phyloP scores from a whole-genome alignment of 352 stramenopile species.

The Nothophytophthora sp. region DNA sequence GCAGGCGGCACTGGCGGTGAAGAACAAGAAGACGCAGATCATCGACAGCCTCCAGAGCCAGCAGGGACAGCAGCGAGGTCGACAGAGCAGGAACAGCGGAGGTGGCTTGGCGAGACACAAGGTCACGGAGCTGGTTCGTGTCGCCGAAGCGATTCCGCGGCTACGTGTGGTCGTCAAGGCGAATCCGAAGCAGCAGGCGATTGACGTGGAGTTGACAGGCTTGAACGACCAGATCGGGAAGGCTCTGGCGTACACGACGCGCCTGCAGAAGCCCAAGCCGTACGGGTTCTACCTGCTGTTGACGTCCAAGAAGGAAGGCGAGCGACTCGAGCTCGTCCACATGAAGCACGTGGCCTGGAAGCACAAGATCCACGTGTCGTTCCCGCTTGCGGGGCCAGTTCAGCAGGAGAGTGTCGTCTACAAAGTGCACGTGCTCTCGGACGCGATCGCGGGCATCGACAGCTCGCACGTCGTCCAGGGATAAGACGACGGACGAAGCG shows the following conservation, averaged over 20 bases:
- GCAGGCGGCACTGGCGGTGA: conserved; percentile 29
- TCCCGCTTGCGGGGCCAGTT: conserved; percentile 24
- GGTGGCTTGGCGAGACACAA: conserved; percentile 34
- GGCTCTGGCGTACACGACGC: conserved; percentile 35
- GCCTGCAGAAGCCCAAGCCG: conserved; percentile 64
- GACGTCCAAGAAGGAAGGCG: conserved; percentile 18
- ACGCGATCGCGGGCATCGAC: conserved; percentile 57
- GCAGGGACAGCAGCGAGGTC: conserved; percentile 15
- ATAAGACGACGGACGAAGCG: too few relatives aligned
- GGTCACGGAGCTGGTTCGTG: conserved; percentile 46
- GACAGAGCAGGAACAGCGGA: conserved; percentile 10
- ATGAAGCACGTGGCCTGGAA: conserved; percentile 68
- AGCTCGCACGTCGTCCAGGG: conserved; percentile 16
- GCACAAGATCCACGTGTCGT: conserved; percentile 30
- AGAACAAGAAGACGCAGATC: conserved; percentile 33
- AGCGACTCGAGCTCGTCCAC: conserved; percentile 39
- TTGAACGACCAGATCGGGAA: conserved; percentile 30
- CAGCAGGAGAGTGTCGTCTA: conserved; percentile 10
- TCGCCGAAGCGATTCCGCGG: conserved; percentile 43
- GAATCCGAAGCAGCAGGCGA: conserved; percentile 23
- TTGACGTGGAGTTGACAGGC: conserved; percentile 42
- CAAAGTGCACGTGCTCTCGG: conserved; percentile 45
- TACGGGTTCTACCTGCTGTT: conserved; percentile 80
- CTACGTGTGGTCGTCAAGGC: conserved; percentile 30
- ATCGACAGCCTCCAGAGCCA: conserved; percentile 31